These are phyloP conservation scores for Bullera alba DNA, from an alignment of 768 basidiomycete species.

Conservation along the genomic window DNA sequence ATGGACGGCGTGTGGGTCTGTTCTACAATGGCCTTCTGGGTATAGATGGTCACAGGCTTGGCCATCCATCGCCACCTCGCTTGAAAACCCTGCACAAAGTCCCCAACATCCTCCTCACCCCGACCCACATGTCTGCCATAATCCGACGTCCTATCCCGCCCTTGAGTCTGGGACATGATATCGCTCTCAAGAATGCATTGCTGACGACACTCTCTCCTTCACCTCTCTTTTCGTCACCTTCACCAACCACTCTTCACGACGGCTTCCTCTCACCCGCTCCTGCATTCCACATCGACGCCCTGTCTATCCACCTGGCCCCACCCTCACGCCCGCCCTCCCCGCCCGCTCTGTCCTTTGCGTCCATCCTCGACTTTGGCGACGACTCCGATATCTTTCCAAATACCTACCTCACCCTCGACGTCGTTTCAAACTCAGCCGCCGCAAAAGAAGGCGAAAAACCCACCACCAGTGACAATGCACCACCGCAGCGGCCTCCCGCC, in stretches of 20 bases:
- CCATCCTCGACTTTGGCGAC: conserved; percentile 4
- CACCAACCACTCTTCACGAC: conserved; percentile 6
- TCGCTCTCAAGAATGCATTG: background rate
- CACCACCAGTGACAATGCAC: conserved; percentile 1
- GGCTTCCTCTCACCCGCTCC: conserved; percentile 10
- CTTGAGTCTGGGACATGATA: background rate
- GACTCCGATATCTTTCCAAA: conserved; percentile 1
- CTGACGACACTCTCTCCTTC: conserved; percentile 6
- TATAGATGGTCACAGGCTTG: too few species aligned
- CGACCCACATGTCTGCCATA: background rate
- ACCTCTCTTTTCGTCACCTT: conserved; percentile 1
- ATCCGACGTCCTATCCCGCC: background rate
- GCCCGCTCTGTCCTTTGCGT: conserved; percentile 1
- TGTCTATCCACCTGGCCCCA: conserved; percentile 2
- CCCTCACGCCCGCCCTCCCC: conserved; percentile 4
- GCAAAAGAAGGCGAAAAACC: background rate
- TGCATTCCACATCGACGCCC: conserved; percentile 9
- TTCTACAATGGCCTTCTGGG: too few species aligned
- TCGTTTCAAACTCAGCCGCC: background rate
- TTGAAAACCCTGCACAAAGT: too few species aligned
- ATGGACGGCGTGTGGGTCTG: too few species aligned
- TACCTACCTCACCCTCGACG: background rate
- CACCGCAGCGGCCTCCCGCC: conserved; percentile 35
- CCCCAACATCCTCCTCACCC: background rate
- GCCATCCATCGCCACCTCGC: too few species aligned